Percentiles rank a stretch among this genome's conserved stretches.
Evolutionary conservation across 2,329 filamentous ascomycete genomes (phyloP).

Genomic region (Hypoxylon rubiginosum): DNA sequence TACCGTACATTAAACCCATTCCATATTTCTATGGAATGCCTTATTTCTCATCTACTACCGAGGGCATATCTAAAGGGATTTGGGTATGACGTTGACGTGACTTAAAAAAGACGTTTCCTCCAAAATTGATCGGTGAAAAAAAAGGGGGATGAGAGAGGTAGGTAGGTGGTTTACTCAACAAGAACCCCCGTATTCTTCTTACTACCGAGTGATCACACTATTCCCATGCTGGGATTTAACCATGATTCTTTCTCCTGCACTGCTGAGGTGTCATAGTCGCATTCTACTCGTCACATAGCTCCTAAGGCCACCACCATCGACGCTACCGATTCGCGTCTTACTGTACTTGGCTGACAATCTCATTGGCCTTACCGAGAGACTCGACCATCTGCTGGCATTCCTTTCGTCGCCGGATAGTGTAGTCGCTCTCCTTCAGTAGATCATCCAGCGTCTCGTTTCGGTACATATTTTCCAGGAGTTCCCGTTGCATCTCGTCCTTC

Average conservation of each 20-base stretch:
- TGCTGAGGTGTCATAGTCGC: constrained; percentile 10
- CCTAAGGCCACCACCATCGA: constrained; percentile 8
- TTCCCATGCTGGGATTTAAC: constrained; percentile 13
- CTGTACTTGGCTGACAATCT: constrained; percentile 91
- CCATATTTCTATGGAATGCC: constrained; percentile 25
- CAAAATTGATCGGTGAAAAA: constrained; percentile 15
- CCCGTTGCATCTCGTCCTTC: constrained; percentile 98
- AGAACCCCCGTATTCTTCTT: constrained; percentile 12
- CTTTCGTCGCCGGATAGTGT: constrained; percentile 93
- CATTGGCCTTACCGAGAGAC: constrained; percentile 86
- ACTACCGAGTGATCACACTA: constrained; percentile 21
- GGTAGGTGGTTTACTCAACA: constrained; percentile 25
- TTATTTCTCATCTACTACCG: constrained; percentile 31
- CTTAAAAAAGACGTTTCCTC: constrained; percentile 8
- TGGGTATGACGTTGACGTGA: constrained; percentile 32
- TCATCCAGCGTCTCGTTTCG: constrained; percentile 90
- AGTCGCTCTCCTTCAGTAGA: constrained; percentile 96
- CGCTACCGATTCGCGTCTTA: constrained; percentile 53
- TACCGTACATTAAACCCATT: constrained; percentile 35
- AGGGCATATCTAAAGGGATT: constrained; percentile 28
- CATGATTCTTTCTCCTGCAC: constrained; percentile 1
- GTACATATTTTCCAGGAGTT: constrained; percentile 98
- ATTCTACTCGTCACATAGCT: constrained; percentile 7
- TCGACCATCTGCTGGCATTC: constrained; percentile 99
- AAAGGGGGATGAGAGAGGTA: constrained; percentile 1